phyloP scores from a whole-genome alignment of 805 yeast species.

The Ogataea allantospora region DNA sequence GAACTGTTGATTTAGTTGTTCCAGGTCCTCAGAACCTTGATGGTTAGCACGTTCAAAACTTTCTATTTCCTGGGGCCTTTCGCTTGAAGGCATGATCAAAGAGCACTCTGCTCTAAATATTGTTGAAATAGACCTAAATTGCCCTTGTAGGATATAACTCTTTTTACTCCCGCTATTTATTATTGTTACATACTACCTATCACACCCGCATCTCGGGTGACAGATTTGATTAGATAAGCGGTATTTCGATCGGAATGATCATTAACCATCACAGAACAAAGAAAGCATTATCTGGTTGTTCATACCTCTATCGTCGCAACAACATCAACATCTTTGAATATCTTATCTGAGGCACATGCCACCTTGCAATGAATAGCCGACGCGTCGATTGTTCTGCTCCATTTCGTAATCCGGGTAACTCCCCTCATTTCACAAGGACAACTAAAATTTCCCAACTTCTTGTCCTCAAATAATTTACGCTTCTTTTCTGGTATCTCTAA shows the following conservation, averaged over 20 bases:
- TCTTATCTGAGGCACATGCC: not conserved
- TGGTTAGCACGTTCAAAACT: conserved; percentile 3
- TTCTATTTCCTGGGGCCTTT: conserved; percentile 6
- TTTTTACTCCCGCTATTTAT: conserved; percentile 3
- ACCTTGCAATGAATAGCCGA: not conserved
- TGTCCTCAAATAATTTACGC: not conserved
- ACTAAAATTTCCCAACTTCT: not conserved
- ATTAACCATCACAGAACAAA: no score
- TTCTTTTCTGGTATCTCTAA: not conserved
- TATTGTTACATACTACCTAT: not conserved
- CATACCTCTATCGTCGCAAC: no score
- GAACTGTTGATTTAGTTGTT: conserved; percentile 19
- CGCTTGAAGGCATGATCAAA: conserved; percentile 7
- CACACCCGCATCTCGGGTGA: conserved; percentile 2
- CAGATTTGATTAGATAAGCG: not conserved
- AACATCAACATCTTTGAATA: not conserved
- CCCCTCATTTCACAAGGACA: not conserved
- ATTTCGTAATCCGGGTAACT: not conserved
- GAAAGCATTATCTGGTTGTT: no score
- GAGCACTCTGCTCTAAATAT: not conserved
- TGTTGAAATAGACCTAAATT: not conserved
- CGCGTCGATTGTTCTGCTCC: not conserved
- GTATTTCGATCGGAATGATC: not conserved
- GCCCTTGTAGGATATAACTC: conserved; percentile 1
- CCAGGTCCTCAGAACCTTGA: conserved; percentile 10